These are phyloP conservation scores for Alternaria brassicae DNA, from an alignment of 2,329 filamentous ascomycete genomes.

Conservation along the genomic window DNA sequence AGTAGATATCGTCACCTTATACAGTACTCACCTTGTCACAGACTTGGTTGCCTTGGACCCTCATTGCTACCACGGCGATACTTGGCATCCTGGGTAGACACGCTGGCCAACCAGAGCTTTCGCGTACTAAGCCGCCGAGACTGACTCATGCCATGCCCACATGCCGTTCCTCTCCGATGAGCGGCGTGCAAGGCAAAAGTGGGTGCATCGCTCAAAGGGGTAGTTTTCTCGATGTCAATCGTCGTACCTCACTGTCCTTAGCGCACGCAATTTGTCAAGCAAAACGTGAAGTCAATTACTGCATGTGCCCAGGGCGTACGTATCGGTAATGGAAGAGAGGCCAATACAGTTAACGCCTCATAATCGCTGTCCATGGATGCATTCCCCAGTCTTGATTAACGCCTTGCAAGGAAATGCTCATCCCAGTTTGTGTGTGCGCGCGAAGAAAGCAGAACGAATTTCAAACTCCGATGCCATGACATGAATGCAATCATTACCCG, in stretches of 20 bases:
- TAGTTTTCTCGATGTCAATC: not conserved
- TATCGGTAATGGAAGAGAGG: slow-evolving; percentile 1
- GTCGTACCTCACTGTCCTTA: not conserved
- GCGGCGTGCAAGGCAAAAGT: slow-evolving; percentile 14
- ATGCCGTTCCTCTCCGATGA: slow-evolving; percentile 17
- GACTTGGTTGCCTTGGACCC: not conserved
- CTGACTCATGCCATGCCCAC: slow-evolving; percentile 20
- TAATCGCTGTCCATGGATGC: slow-evolving; percentile 1
- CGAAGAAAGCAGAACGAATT: not conserved
- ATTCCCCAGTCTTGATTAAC: slow-evolving; percentile 14
- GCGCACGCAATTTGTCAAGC: not conserved
- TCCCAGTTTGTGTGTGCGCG: slow-evolving; percentile 8
- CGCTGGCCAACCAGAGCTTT: slow-evolving; percentile 7
- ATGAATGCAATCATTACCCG: slow-evolving; percentile 21
- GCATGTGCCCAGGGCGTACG: not conserved
- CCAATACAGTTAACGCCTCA: slow-evolving; percentile 5
- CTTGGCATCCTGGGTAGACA: not conserved
- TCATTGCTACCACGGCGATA: not conserved
- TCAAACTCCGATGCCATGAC: slow-evolving; percentile 17
- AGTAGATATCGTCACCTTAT: not conserved
- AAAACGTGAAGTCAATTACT: slow-evolving; percentile 9
- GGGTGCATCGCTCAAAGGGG: slow-evolving; percentile 7
- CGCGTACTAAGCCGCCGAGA: slow-evolving; percentile 18
- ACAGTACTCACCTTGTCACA: not conserved
- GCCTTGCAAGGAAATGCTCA: slow-evolving; percentile 20